Evolutionary conservation across 2,329 filamentous ascomycete genomes (phyloP), one percentile per base, ranked within the genome.

Genomic region (Aureobasidium uvarum): DNA sequence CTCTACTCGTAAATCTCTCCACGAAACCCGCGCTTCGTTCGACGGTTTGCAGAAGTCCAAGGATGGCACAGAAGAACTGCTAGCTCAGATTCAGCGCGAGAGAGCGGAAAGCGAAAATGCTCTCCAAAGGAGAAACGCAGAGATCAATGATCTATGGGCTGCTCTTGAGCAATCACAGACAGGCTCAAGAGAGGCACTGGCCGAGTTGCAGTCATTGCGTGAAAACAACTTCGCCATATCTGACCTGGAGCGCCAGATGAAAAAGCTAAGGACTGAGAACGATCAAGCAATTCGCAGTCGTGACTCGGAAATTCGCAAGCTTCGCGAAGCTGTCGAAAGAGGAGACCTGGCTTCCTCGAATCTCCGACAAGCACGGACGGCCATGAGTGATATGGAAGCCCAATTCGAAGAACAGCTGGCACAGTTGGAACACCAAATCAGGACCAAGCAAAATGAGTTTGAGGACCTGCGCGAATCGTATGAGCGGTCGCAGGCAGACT

Each of bases 101-200:
- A 52, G 60, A 45, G 13, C 5, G 36, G 60, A 63, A 48, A 43
- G 38, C 28, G 60, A 63, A 13, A n/a, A 45, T 13, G 48, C 60
- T 31, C 38, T 54, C 1, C 41, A 48, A 8, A 41, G 60, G 2
- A 52, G 48, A 54, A 54, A 63, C n/a, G 60, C 60, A 25, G 60
- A 63, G 48, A 63, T 63, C 8, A 63, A 63, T 25, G 60, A 63
- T 36, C 38, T 63, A 1, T 63, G 60, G 60, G 48, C 60, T 45
- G 54, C 60, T 14, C 60, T 63, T 13, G 60, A 63, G 60, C 60
- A 63, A 28, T 63, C 60, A 16, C 60, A 63, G n/a, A 48, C 60
- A 36, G 60, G 60, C 16, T 63, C 60, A 6, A 63, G 60, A 38
- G 60, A 63, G 23, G 60, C 60, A 43, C 28, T 63, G 33, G 46